Percentiles rank a stretch among this genome's conserved stretches.
These are phyloP conservation scores for Syzygium aromaticum DNA, from an alignment of 345 rosid genomes.

Conservation along the genomic window DNA sequence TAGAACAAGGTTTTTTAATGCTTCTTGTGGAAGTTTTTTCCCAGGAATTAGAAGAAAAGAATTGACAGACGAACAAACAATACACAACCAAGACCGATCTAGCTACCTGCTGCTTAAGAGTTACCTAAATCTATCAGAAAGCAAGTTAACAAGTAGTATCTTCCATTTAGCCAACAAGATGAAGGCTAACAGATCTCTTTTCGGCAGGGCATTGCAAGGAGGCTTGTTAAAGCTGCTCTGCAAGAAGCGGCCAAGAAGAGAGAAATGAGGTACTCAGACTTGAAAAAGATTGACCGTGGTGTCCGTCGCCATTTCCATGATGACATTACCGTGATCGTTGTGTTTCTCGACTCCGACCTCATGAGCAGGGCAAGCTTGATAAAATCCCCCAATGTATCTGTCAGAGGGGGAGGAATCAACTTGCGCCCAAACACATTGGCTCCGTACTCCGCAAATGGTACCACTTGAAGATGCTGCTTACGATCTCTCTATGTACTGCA, in stretches of 20 bases:
- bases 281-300: constrained; percentile 91
- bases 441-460: constrained; percentile 13
- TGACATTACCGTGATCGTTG: constrained; percentile 75
- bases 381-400: constrained; percentile 35
- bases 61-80: background rate
- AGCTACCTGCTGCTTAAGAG: background rate
- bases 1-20: background rate
- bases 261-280: constrained; percentile 93
- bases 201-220: constrained; percentile 70
- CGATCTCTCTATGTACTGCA: constrained; percentile 12
- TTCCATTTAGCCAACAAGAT: background rate
- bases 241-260: constrained; percentile 92
- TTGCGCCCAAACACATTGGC: constrained; percentile 52
- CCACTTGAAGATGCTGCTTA: background rate
- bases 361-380: constrained; percentile 46
- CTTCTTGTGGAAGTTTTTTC: background rate
- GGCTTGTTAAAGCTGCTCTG: constrained; percentile 77
- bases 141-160: background rate
- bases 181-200: background rate
- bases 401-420: constrained; percentile 65
- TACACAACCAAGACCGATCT: background rate
- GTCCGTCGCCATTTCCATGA: constrained; percentile 94
- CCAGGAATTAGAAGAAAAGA: background rate
- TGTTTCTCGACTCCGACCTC: constrained; percentile 67
- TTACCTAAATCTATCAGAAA: background rate